Base-by-base conservation (phyloP, 345 rosid species). In the Tarenaya hassleriana region DNA sequence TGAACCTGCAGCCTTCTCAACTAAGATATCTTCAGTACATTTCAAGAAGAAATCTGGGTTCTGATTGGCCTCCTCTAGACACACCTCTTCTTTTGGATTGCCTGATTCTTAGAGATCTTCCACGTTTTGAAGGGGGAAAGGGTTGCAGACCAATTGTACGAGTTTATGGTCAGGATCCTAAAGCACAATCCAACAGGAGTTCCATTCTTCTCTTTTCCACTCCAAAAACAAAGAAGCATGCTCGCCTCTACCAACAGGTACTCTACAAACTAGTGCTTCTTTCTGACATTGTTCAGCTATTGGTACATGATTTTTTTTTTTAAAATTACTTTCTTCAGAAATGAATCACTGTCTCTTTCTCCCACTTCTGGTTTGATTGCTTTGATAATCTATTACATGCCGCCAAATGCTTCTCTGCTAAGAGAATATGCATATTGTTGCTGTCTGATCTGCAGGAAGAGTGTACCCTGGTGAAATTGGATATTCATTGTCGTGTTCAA, bases 21-120 rank as follows among this genome's bases (percentile, higher is more conserved):
- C 54, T 88, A 58, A 85, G 98, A 80, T 92, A 85, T 70, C 95
- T 92, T 58, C 97, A 88, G 84, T 88, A 85, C 75, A 88, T 92
- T 67, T 81, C 97, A 50, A 81, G 97, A 75, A 77, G 97, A 68
- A 88, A 75, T 63, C 59, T 88, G 64, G 77, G 88, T 58, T 64
- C 89, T 66, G 97, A 85, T 42, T 85, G 98, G 95, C 97, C 98
- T 72, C 98, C 97, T 17, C 73, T 91, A 10, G 97, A 83, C 64
- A 85, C 86, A 0, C 97, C 95, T 48, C 75, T 92, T 51, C 71
- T 83, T 75, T 65, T 92, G 58, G 94, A 88, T 71, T 92, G 91
- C 47, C 64, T 92, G 68, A 92, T 83, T 66, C 78, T 92, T 39
- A 81, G 91, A 68, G 67, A 75, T 63, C 82, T 88, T 68, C 98